These are phyloP conservation scores for Madurella mycetomatis DNA, from an alignment of 2,329 filamentous ascomycete species.

Conservation along the genomic window DNA sequence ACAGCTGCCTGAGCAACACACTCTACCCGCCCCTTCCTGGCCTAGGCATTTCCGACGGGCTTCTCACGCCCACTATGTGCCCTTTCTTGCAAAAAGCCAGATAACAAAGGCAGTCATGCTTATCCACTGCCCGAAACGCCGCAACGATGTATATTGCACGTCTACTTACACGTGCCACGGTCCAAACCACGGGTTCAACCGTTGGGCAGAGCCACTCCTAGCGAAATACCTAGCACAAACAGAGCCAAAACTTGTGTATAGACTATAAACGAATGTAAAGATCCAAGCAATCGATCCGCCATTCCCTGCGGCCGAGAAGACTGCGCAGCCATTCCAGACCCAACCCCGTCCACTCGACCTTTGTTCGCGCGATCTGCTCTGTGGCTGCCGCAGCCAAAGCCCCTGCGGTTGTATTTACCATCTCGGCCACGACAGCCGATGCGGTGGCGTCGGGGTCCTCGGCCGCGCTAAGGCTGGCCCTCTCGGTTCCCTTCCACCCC, in stretches of 20 bases:
- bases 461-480: constrained; percentile 30
- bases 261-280: constrained; percentile 74
- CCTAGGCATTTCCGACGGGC: no score
- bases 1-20: no score
- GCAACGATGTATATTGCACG: background rate
- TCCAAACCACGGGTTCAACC: no score
- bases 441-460: constrained; percentile 44
- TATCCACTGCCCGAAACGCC: background rate
- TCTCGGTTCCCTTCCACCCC: constrained; percentile 14
- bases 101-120: background rate
- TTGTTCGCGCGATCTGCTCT: constrained; percentile 53
- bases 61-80: no score
- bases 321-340: constrained; percentile 84
- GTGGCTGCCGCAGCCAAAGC: constrained; percentile 63
- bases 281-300: constrained; percentile 88
- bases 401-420: constrained; percentile 65
- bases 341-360: constrained; percentile 67
- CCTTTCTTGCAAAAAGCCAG: background rate
- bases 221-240: no score
- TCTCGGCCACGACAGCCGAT: constrained; percentile 38
- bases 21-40: no score
- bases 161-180: background rate
- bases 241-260: background rate
- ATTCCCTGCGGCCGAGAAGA: constrained; percentile 76
- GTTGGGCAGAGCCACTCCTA: no score